Percentiles rank a stretch among this genome's conserved stretches.
phyloP scores from a whole-genome alignment of 2,329 filamentous ascomycete species.

The Beauveria brongniartii region DNA sequence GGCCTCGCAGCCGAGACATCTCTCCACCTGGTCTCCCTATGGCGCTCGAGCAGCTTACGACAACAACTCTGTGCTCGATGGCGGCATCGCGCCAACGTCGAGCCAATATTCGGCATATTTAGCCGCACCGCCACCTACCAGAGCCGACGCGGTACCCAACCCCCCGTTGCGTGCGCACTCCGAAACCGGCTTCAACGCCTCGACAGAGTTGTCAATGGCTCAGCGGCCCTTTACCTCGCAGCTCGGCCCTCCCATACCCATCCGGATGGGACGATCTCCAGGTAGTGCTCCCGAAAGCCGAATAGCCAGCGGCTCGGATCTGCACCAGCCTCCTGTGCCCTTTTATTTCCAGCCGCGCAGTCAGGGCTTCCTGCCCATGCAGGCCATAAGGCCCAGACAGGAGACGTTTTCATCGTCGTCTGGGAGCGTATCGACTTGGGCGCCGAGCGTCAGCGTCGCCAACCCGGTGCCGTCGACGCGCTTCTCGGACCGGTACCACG shows the following conservation, averaged over 20 bases:
- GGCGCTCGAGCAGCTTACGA: neutral
- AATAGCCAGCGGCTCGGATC: neutral
- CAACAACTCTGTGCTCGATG: neutral
- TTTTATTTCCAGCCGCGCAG: neutral
- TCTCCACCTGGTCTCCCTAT: neutral
- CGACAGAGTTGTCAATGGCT: neutral
- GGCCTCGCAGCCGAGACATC: neutral
- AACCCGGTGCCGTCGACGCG: slow-evolving; percentile 3
- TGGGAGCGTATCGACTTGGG: neutral
- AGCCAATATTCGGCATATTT: neutral
- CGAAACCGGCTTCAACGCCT: neutral
- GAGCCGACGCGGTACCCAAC: neutral
- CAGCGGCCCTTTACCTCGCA: neutral
- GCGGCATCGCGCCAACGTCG: neutral
- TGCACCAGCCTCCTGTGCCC: neutral
- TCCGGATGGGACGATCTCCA: neutral
- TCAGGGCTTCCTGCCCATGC: slow-evolving; percentile 3
- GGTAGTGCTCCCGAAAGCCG: too few relatives aligned
- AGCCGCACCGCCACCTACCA: neutral
- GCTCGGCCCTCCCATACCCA: neutral
- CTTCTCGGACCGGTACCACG: slow-evolving; percentile 29
- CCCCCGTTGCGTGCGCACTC: neutral
- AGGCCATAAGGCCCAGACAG: neutral
- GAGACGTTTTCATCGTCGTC: neutral
- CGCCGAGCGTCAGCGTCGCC: neutral